phyloP scores from a whole-genome alignment of 257 asterid genomes.

The Handroanthus guayacan region DNA sequence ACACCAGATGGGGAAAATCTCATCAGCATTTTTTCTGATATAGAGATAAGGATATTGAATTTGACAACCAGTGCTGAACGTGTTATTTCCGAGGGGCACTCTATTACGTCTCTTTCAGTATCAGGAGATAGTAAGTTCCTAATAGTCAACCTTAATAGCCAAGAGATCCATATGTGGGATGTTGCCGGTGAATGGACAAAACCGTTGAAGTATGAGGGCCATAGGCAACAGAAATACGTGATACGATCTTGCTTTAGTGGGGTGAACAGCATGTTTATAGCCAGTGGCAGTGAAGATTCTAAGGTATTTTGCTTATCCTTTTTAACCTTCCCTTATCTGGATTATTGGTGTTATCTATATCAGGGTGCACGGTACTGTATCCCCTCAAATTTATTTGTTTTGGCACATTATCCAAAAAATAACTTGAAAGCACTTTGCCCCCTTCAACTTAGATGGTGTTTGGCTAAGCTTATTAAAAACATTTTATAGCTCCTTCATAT shows the following conservation, averaged over 20 bases:
- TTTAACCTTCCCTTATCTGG: not conserved
- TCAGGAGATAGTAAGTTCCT: conserved; percentile 77
- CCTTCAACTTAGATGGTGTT: too few relatives aligned
- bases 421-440: too few relatives aligned
- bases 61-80: conserved; percentile 65
- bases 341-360: not conserved
- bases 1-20: conserved; percentile 89
- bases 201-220: conserved; percentile 76
- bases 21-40: conserved; percentile 78
- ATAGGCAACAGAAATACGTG: conserved; percentile 79
- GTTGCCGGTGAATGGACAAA: conserved; percentile 53
- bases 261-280: conserved; percentile 69
- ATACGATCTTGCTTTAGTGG: conserved; percentile 99
- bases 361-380: too few relatives aligned
- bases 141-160: conserved; percentile 91
- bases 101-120: conserved; percentile 83
- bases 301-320: conserved; percentile 56
- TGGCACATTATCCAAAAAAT: too few relatives aligned
- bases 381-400: too few relatives aligned
- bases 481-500: too few relatives aligned
- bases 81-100: conserved; percentile 74
- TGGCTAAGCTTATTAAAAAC: too few relatives aligned
- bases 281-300: conserved; percentile 96
- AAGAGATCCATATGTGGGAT: conserved; percentile 96
- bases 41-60: conserved; percentile 78